Evolutionary conservation across 2,329 filamentous ascomycete genomes (phyloP), one percentile per base, ranked within the genome.

Genomic region (Arthrobotrys pseudoclavata): DNA sequence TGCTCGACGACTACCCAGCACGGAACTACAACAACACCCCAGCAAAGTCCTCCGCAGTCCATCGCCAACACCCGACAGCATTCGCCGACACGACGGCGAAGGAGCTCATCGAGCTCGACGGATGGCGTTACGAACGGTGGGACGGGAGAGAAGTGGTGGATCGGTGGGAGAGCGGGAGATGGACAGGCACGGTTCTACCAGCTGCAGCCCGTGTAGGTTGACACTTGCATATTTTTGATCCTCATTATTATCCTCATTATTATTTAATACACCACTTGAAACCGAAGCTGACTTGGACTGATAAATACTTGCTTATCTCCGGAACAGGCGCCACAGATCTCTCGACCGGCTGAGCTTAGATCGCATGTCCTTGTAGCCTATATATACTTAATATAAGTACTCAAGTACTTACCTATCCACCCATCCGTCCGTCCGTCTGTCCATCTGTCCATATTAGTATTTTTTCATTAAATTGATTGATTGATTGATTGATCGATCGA

Each of bases 101-200:
- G 81, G 34, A 80, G 79, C 31, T 81, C 79, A 3, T 79, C 76
- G 10, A 81, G 79, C 40, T 81, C 79, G 15, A 80, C 80, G 7
- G 81, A 81, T 52, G 80, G 80, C 5, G 76, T 80, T 57, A 79
- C 79, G 50, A 80, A 80, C 61, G 79, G 79, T 10, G 79, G 79
- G 13, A 79, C 70, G 4, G 81, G 81, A 9, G 81, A 82, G 72
- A 82, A 82, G 53, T 82, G 81, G 81, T 82, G 81, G 81, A 82
- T 82, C 45, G 81, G 81, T 12, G 81, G 81, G 13, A 77, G 81
- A 40, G 81, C 81, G 29, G 80, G 80, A 31, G 81, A 82, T 66
- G 81, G 81, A 9, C 81, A 82, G 63, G 81, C 81, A 50, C 76
- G 81, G 34, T 81, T 81, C 70, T 82, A 82, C 52, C 80, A 80